These are phyloP conservation scores for Myxozyma monticola DNA, from an alignment of 805 yeast species.

Conservation along the genomic window DNA sequence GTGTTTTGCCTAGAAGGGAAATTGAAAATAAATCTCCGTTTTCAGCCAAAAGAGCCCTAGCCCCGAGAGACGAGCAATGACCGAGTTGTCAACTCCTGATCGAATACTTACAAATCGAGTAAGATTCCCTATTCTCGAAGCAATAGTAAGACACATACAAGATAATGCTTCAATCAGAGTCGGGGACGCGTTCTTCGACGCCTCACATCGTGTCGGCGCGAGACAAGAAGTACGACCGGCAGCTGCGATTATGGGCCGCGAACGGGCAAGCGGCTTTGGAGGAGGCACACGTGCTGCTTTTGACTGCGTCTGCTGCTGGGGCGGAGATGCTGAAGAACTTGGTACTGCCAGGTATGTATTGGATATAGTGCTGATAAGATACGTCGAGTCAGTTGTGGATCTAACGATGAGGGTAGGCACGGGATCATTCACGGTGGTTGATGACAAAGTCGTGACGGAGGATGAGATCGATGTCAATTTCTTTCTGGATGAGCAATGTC, in stretches of 20 bases:
- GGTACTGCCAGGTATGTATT: slow-evolving; percentile 58
- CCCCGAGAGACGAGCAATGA: no score
- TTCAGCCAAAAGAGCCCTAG: no score
- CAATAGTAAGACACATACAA: no score
- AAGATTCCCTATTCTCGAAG: no score
- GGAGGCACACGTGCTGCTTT: slow-evolving; percentile 57
- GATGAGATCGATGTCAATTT: slow-evolving; percentile 61
- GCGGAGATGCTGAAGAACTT: slow-evolving; percentile 76
- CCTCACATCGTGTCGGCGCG: slow-evolving; percentile 15
- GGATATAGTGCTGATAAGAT: neutral
- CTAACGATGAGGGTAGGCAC: slow-evolving; percentile 46
- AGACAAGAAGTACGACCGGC: slow-evolving; percentile 47
- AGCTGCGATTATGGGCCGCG: slow-evolving; percentile 80
- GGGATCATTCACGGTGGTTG: slow-evolving; percentile 64
- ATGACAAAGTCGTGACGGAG: slow-evolving; percentile 43
- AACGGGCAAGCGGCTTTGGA: slow-evolving; percentile 69
- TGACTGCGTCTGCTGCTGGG: slow-evolving; percentile 58
- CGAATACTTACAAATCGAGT: no score
- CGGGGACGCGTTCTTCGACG: slow-evolving; percentile 2
- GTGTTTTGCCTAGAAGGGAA: no score
- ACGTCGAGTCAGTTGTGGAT: no score
- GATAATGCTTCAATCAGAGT: no score
- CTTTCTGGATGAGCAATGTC: slow-evolving; percentile 51
- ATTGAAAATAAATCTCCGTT: no score
- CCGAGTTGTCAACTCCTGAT: no score